Conservation (phyloP, 1,284 basidiomycete species). For the Ceratorhiza oryzae-sativae region DNA sequence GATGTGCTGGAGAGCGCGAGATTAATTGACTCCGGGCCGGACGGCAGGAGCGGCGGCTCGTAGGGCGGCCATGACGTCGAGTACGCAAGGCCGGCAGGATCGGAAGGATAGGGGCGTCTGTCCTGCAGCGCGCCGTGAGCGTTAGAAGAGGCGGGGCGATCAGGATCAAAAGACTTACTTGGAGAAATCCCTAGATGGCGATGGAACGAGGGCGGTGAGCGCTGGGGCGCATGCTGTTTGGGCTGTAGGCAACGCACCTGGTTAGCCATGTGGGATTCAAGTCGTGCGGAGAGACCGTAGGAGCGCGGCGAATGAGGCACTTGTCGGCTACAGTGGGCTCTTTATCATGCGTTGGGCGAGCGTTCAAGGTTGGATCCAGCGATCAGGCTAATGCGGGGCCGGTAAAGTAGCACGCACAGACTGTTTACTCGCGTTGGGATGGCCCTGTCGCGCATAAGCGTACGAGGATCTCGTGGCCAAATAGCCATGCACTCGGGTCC, state of each 20-base stretch:
- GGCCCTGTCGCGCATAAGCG: constrained; percentile 38
- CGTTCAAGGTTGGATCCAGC: constrained; percentile 35
- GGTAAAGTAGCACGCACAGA: constrained; percentile 17
- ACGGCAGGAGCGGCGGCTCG: constrained; percentile 12
- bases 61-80: constrained; percentile 34
- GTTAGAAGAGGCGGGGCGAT: background rate
- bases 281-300: constrained; percentile 29
- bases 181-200: constrained; percentile 23
- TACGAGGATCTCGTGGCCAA: constrained; percentile 31
- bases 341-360: constrained; percentile 35
- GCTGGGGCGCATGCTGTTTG: background rate
- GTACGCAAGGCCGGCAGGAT: constrained; percentile 15
- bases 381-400: constrained; percentile 36
- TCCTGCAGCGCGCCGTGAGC: constrained; percentile 16
- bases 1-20: constrained; percentile 19
- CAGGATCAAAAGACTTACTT: constrained; percentile 18
- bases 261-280: constrained; percentile 36
- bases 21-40: constrained; percentile 3
- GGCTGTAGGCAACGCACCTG: constrained; percentile 22
- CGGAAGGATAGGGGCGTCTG: constrained; percentile 27
- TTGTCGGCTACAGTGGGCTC: constrained; percentile 28
- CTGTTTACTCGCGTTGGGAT: constrained; percentile 30
- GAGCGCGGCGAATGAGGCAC: constrained; percentile 28
- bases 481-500: constrained; percentile 25
- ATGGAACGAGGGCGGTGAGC: constrained; percentile 27